Percentiles rank a stretch among this genome's conserved stretches.
phyloP scores from a whole-genome alignment of 768 basidiomycete species.

The Trametes cinnabarina region DNA sequence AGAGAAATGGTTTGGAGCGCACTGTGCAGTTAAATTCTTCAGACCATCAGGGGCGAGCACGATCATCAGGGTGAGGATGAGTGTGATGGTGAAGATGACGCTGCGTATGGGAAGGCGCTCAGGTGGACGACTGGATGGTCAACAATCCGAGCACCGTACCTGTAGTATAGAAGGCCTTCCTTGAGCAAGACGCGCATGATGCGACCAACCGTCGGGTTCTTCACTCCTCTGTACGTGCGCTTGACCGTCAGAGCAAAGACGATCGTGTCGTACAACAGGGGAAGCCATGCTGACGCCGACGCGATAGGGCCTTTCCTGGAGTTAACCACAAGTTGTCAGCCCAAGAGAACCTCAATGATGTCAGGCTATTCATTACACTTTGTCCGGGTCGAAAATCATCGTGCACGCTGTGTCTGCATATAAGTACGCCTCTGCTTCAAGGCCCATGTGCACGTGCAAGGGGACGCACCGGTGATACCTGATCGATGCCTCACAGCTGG shows the following conservation, averaged over 20 bases:
- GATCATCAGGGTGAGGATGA: slow-evolving; percentile 41
- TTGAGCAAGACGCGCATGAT: slow-evolving; percentile 29
- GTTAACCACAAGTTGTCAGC: background rate
- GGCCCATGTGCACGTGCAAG: too few relatives aligned
- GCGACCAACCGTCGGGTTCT: slow-evolving; percentile 18
- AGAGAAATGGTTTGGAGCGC: slow-evolving; percentile 14
- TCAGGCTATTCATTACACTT: too few relatives aligned
- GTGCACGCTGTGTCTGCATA: slow-evolving; percentile 35
- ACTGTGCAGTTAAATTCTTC: slow-evolving; percentile 39
- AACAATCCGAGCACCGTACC: slow-evolving; percentile 18
- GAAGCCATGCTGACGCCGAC: slow-evolving; percentile 41
- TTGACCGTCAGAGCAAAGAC: slow-evolving; percentile 35
- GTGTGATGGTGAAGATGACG: slow-evolving; percentile 38
- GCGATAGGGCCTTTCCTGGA: slow-evolving; percentile 21
- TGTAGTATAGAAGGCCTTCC: slow-evolving; percentile 38
- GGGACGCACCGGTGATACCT: slow-evolving; percentile 20
- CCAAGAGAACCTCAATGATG: background rate
- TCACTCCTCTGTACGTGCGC: slow-evolving; percentile 28
- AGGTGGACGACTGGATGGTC: background rate
- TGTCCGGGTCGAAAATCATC: slow-evolving; percentile 35
- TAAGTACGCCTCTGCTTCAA: background rate
- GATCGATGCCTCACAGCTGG: slow-evolving; percentile 17
- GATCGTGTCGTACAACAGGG: slow-evolving; percentile 39
- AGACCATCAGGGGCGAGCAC: slow-evolving; percentile 28
- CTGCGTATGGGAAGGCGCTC: slow-evolving; percentile 22